These are phyloP conservation scores for Pyrrhoderma noxium DNA, from an alignment of 1,284 basidiomycete species.

Conservation along the genomic window DNA sequence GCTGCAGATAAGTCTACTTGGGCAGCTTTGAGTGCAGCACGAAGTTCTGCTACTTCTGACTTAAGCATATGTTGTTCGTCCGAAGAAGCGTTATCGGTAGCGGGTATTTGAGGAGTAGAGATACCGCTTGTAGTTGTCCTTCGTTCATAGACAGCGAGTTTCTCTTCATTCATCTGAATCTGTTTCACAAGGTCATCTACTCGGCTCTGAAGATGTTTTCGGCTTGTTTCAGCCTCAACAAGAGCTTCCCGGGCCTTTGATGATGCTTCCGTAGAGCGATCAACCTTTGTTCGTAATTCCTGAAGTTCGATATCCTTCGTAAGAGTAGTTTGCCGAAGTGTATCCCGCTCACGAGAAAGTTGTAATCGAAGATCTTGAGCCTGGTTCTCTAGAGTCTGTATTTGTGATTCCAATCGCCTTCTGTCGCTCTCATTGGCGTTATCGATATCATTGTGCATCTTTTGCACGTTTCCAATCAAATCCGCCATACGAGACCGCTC, in stretches of 20 bases:
- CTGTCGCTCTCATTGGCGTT: constrained; percentile 75
- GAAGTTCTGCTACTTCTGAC: constrained; percentile 76
- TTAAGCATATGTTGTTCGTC: constrained; percentile 68
- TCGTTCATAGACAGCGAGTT: constrained; percentile 81
- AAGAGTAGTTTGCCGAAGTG: constrained; percentile 60
- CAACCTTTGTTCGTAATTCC: constrained; percentile 68
- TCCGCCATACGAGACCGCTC: constrained; percentile 83
- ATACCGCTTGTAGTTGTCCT: constrained; percentile 32
- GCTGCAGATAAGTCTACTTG: constrained; percentile 70
- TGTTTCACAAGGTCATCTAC: constrained; percentile 66
- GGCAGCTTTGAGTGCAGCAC: constrained; percentile 64
- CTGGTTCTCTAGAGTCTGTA: constrained; percentile 73
- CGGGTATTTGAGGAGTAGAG: background rate
- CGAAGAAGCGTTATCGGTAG: constrained; percentile 41
- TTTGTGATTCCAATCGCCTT: constrained; percentile 69
- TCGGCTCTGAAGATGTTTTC: constrained; percentile 73
- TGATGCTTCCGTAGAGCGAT: constrained; percentile 65
- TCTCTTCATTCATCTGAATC: constrained; percentile 72
- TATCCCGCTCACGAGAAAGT: constrained; percentile 74
- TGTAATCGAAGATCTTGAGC: constrained; percentile 73
- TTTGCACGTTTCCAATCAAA: constrained; percentile 81
- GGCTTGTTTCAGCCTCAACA: constrained; percentile 71
- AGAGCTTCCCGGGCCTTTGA: constrained; percentile 68
- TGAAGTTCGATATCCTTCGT: constrained; percentile 79
- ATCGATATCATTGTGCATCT: constrained; percentile 85